phyloP scores from a whole-genome alignment of 352 stramenopile genomes.

The Globisporangium nodosum region DNA sequence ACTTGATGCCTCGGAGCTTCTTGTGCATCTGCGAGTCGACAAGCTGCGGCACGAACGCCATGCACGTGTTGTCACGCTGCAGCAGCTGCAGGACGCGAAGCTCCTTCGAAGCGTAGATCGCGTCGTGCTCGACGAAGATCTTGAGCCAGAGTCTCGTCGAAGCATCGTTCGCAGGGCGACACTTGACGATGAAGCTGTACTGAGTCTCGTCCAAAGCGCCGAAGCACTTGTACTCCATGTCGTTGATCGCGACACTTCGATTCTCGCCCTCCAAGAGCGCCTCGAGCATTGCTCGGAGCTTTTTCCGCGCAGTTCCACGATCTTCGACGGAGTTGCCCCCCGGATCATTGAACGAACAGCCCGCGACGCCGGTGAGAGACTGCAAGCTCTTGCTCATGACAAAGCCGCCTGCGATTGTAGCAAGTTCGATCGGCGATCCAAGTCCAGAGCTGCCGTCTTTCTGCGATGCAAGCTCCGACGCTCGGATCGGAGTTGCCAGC shows the following conservation, averaged over 20 bases:
- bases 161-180: conserved; percentile 8
- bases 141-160: conserved; percentile 28
- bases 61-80: conserved; percentile 17
- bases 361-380: conserved; percentile 17
- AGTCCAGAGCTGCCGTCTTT: conserved; percentile 2
- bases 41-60: conserved; percentile 29
- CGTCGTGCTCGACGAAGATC: conserved; percentile 55
- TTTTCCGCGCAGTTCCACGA: conserved; percentile 9
- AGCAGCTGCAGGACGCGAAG: conserved; percentile 45
- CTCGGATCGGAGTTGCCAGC: background rate
- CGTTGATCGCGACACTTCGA: conserved; percentile 7
- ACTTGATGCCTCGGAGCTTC: conserved; percentile 24
- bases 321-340: conserved; percentile 10
- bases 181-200: conserved; percentile 36
- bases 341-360: conserved; percentile 9
- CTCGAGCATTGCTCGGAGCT: conserved; percentile 11
- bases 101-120: conserved; percentile 39
- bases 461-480: background rate
- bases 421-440: conserved; percentile 4
- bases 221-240: conserved; percentile 4
- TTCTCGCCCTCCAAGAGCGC: conserved; percentile 7
- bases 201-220: conserved; percentile 33
- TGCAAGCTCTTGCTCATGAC: conserved; percentile 28
- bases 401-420: conserved; percentile 1
- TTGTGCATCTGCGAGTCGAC: conserved; percentile 30